Evolutionary conservation across 768 basidiomycete genomes (phyloP), one percentile per base, ranked within the genome.

Genomic region (Nidularia pulvinata): DNA sequence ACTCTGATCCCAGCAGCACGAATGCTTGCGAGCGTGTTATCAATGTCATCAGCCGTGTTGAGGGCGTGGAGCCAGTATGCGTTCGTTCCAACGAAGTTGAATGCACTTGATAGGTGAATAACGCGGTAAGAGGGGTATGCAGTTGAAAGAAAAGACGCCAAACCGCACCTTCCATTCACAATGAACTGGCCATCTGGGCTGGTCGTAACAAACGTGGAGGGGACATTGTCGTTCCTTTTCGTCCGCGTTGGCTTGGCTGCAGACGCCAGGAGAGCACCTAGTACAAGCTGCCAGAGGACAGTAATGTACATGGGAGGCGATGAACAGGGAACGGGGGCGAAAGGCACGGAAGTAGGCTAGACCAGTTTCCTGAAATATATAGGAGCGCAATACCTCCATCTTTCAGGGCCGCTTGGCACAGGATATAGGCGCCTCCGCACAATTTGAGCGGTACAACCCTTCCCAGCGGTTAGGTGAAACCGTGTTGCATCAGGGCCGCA

Each of bases 41-140:
- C 73, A 45, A 90, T 83, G 59, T 90, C 88, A 44, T 74, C 55
- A 30, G 75, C 77, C 9, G 63, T 64, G 54, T 86, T 85, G 34
- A 89, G 62, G 42, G 72, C 66, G 33, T 78, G 67, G 34, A 90
- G 61, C 88, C 88, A 90, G 67, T 88, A 88, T 1, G 80, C 83
- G 54, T 85, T 85, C 1, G 88, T 86, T 13, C 85, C 71, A 53
- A 69, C 58, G 48, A 69, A 66, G 1, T 61, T 54, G 54, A 70
- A 65, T 5, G 50, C 52, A 36, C 73, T 73, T 51, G 45, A 33
- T 32, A 45, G 45, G 48, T 48, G 37, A 32, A 53, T 34, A 32
- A 36, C 13, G 11, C 35, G 49, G 46, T 50, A 39, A 48, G 45
- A 46, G 11, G 22, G 14, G 11, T 19, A 1, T 2, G 1, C 5